Base-by-base conservation (phyloP, 2,329 filamentous ascomycete genomes). In the Penicillium nordicum region DNA sequence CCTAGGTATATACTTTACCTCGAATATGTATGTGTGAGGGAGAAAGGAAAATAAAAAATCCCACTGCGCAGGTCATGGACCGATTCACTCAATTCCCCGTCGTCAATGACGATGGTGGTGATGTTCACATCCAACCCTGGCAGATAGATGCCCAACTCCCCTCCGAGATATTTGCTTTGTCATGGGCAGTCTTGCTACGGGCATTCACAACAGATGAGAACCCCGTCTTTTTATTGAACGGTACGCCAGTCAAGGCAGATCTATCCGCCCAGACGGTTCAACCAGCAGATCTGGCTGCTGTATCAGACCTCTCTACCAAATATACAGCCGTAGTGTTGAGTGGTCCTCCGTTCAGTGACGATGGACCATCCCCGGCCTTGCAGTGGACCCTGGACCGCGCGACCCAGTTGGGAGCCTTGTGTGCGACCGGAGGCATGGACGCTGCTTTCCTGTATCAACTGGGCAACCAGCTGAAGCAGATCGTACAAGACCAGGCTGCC, bases 201-300 rank as follows among this genome's bases (percentile, higher is more conserved):
- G 59, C 62, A 32, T 68, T 70, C 47, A 74, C 71, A n/a, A 65
- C 64, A 32, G 67, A 72, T 36, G 66, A 72, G 47, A 57, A 44
- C 29, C 71, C 70, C n/a, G 63, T 70, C 18, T 73, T 75, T 55
- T 40, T 55, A 16, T 47, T 72, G 34, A 64, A 73, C 44, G 63
- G 63, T 21, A 46, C 50, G 11, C 63, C 69, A 25, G 64, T 73
- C 41, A 67, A 67, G 55, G 67, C 53, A 48, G 61, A 72, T 57
- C 45, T 66, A 32, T 53, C 50, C 21, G 23, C 60, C 27, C 55
- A 53, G 36, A 61, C 46, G 6, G 62, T 68, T 42, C 57, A 55
- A 10, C 56, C 55, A 8, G 59, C 64, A 27, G 54, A 57, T 6
- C 51, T 65, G 42, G 59, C 64, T 48, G 44, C 49, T 14, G 29